Evolutionary conservation across 2,329 filamentous ascomycete species (phyloP).

Genomic region (Arthroderma sp.): DNA sequence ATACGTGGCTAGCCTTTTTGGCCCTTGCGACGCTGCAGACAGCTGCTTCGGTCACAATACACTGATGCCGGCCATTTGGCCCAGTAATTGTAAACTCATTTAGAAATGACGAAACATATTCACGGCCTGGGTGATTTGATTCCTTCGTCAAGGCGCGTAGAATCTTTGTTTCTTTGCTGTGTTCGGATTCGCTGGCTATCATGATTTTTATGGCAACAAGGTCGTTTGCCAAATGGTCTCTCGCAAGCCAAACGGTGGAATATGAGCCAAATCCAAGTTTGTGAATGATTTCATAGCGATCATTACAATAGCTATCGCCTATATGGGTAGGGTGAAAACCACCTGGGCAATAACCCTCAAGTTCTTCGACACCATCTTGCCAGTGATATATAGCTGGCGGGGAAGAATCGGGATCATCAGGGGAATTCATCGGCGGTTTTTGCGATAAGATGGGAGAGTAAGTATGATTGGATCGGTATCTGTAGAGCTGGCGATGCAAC

Average conservation of each 20-base stretch:
- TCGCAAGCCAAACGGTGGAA: conserved; percentile 5
- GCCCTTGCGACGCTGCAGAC: too few relatives aligned
- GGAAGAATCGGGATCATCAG: too few relatives aligned
- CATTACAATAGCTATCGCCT: background rate
- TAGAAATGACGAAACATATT: conserved; percentile 10
- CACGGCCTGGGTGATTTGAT: conserved; percentile 5
- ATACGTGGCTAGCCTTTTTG: background rate
- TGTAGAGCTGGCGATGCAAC: background rate
- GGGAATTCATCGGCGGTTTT: too few relatives aligned
- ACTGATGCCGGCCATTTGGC: conserved; percentile 15
- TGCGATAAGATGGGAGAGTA: background rate
- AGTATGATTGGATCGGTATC: background rate
- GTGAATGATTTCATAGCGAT: conserved; percentile 9
- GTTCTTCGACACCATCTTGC: conserved; percentile 17
- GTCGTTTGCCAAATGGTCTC: conserved; percentile 6
- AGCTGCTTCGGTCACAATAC: conserved; percentile 12
- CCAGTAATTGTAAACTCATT: conserved; percentile 17
- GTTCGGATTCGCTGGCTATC: background rate
- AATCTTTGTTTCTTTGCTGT: background rate
- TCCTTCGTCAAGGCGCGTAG: background rate
- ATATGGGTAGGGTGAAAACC: conserved; percentile 23
- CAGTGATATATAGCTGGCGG: conserved; percentile 12
- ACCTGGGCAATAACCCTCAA: conserved; percentile 18
- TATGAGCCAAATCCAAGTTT: conserved; percentile 5
- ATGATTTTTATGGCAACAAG: conserved; percentile 1